Percentiles rank a stretch among this genome's conserved stretches.
Conservation (phyloP, 2,329 filamentous ascomycete species). For the Stagonosporopsis vannaccii region DNA sequence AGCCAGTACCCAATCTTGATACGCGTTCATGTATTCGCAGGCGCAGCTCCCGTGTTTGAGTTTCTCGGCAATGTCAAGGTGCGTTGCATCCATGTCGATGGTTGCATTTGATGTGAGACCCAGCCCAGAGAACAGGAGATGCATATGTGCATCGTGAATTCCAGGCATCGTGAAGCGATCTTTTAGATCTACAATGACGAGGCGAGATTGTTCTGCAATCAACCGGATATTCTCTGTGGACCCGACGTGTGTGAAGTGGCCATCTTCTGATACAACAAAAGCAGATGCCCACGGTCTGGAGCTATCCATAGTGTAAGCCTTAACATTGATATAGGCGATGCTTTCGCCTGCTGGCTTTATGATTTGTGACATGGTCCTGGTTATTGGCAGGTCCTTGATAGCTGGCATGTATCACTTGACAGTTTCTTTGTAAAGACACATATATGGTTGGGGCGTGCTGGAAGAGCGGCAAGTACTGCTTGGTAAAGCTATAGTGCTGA, state of each 20-base stretch:
- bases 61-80: slow-evolving; percentile 28
- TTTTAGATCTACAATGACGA: slow-evolving; percentile 36
- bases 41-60: slow-evolving; percentile 36
- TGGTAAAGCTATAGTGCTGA: neutral
- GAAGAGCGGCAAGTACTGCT: neutral
- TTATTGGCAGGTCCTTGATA: neutral
- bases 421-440: neutral
- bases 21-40: slow-evolving; percentile 36
- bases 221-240: slow-evolving; percentile 28
- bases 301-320: slow-evolving; percentile 39
- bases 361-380: neutral
- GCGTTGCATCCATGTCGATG: slow-evolving; percentile 35
- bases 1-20: slow-evolving; percentile 36
- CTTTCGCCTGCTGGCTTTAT: neutral
- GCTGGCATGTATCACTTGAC: neutral
- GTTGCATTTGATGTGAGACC: slow-evolving; percentile 34
- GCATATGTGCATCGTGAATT: slow-evolving; percentile 49
- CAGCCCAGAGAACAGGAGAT: slow-evolving; percentile 40
- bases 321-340: slow-evolving; percentile 38
- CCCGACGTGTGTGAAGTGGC: slow-evolving; percentile 36
- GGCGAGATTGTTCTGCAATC: slow-evolving; percentile 18
- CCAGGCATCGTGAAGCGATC: slow-evolving; percentile 48
- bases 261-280: slow-evolving; percentile 41
- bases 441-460: neutral
- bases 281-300: slow-evolving; percentile 30